These are phyloP conservation scores for Xylaria palmicola DNA, from an alignment of 495 filamentous ascomycete genomes.

Conservation along the genomic window DNA sequence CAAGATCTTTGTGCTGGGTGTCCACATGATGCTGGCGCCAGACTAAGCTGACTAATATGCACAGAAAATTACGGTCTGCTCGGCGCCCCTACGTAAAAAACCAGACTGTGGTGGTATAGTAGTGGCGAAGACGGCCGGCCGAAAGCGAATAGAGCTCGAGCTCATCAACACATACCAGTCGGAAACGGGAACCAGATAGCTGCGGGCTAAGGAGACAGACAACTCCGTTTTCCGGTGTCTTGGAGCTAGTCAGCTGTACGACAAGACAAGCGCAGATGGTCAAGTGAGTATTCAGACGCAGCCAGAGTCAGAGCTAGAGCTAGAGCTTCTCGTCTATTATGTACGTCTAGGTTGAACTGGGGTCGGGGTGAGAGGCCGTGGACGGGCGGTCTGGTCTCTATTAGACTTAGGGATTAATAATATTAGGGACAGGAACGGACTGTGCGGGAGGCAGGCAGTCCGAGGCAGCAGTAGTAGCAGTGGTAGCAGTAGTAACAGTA, in stretches of 20 bases:
- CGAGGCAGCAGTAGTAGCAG: not conserved
- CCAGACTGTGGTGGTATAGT: not conserved
- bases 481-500: too few relatives aligned
- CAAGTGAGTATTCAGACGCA: not conserved
- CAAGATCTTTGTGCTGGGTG: slow-evolving; percentile 19
- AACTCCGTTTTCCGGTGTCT: slow-evolving; percentile 5
- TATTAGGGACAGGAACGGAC: not conserved
- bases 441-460: not conserved
- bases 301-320: too few relatives aligned
- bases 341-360: not conserved
- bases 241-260: not conserved
- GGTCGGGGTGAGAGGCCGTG: not conserved
- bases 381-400: slow-evolving; percentile 1
- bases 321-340: too few relatives aligned
- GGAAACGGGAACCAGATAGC: not conserved
- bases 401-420: slow-evolving; percentile 8
- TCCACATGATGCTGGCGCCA: slow-evolving; percentile 22
- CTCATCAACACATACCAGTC: slow-evolving; percentile 5
- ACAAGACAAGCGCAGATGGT: not conserved
- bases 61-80: not conserved
- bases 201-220: too few relatives aligned
- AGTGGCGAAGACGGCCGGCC: not conserved
- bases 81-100: not conserved
- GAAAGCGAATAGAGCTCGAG: not conserved
- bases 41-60: not conserved